phyloP scores from a whole-genome alignment of 176 grass and related monocot genomes.

The bread wheat (Triticum aestivum) region IWGSC_CS_RefSeq_v2.1 NC_057794.1:574087421-574087920 shows the following conservation, averaged over 20 bases:
- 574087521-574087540: too few species aligned
- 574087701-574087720: background rate
- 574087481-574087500: too few species aligned
- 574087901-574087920: background rate
- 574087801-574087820: background rate
- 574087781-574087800: background rate
- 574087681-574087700: background rate
- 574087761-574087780: background rate
- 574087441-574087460: too few species aligned
- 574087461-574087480: too few species aligned
- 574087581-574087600: too few species aligned
- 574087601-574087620: too few species aligned
- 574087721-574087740: background rate
- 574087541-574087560: too few species aligned
- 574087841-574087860: background rate
- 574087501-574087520: too few species aligned
- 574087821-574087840: background rate
- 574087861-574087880: background rate
- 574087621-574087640: too few species aligned
- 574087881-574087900: background rate
- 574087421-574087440: too few species aligned
- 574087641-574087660: background rate
- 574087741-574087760: background rate
- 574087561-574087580: too few species aligned
- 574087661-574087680: background rate